Base-by-base conservation (phyloP, 2,329 filamentous ascomycete genomes). In the Rutstroemia sydowiana region DNA sequence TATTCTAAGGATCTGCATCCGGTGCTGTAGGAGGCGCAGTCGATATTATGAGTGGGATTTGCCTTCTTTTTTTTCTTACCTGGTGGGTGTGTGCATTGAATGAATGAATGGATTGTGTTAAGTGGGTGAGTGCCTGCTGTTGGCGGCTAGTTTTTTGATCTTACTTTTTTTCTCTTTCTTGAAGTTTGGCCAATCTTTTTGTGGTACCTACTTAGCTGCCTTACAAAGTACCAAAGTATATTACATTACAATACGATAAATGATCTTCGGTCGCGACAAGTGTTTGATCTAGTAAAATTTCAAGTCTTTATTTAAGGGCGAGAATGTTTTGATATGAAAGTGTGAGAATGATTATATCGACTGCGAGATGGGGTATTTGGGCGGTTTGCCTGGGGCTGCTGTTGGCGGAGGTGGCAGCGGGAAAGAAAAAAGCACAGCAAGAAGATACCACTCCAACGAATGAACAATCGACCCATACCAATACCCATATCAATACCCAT, bases 311-410 rank as follows among this genome's bases (percentile, higher is more conserved):
- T 41, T 16, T 20, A 5, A 41, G 21, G 39, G 39, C 39, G 14
- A 41, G 39, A 41, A 41, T 41, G 39, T 23, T 21, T 41, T 41
- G 39, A 41, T 41, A 41, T 41, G 39, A 41, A 11, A 41, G 18
- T 41, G 39, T 41, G 39, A 41, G 39, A 23, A 41, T 41, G 39
- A 41, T 41, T 41, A 41, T 41, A 21, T 41, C 39, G 39, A 41
- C 20, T 14, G 13, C 8, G 39, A 41, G 18, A 41, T 41, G 39
- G 39, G 14, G 39, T 7, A 18, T 23, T 21, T 21, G 39, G 20
- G 39, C 13, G 39, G 39, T 21, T 41, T 21, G 39, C 16, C 3
- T 41, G 4, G 39, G 39, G 39, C 23, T 26, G 4, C 23, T 26
- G 4, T 41, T 21, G 39, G 18, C 5, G 16, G 39, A 10, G 39